Evolutionary conservation across 1,284 basidiomycete species (phyloP), one percentile per base, ranked within the genome.

Genomic region (Papiliotrema nemorosa): DNA sequence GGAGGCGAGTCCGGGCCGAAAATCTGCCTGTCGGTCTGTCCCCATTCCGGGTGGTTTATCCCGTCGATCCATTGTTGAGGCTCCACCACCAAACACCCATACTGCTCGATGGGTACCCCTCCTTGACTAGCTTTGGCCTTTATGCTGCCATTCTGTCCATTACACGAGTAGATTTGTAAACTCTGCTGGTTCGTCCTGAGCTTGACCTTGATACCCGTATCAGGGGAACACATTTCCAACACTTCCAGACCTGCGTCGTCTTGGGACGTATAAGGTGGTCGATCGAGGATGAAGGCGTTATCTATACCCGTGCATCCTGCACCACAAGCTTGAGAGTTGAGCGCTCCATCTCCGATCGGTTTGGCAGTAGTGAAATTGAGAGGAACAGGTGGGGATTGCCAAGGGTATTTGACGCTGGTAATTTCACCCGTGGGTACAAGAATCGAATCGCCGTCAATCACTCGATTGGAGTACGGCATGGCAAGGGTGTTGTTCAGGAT

Each of bases 221-320:
- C 51, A 10, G 55, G 42, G 2, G 44, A 50, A 4, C 53, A 56
- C 18, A 58, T 41, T 5, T 67, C 47, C 52, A 54, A 46, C 4
- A 38, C 33, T 26, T 26, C 20, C 14, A 36, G 9, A 18, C 26
- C 34, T 5, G 52, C 21, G 7, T 43, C 37, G 12, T 52, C 52
- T 6, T 45, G 20, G 1, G 42, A 44, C 10, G 16, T 16, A 10
- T 14, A 40, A 10, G 34, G 13, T 3, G 55, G 61, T 16, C 47
- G 26, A 40, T 64, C 60, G 31, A 67, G 54, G 44, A 69, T 53
- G 52, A 63, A 69, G 31, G 65, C 66, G 57, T 69, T 66, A 50
- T 69, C 67, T 49, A 69, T 59, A 12, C 64, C 62, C 3, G 42
- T 55, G 21, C 53, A 49, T 26, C 63, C 63, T 12, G 47, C 52